Evolutionary conservation across 2,329 filamentous ascomycete species (phyloP).

Genomic region (Colletotrichum tofieldiae): DNA sequence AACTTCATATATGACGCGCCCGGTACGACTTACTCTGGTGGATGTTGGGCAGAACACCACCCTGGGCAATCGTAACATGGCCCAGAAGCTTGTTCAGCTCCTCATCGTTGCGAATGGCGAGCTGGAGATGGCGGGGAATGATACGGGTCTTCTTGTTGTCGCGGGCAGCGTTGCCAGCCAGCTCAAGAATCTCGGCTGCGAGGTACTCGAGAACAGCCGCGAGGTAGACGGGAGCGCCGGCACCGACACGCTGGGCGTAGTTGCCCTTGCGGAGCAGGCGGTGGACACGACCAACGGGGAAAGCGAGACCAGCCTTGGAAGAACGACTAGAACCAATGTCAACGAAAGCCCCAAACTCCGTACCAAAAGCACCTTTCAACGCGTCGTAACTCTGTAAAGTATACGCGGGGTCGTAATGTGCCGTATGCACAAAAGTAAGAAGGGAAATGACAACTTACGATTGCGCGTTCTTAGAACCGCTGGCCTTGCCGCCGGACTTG

Average conservation of each 20-base stretch:
- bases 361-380: slow-evolving; percentile 45
- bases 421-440: neutral
- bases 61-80: slow-evolving; percentile 96
- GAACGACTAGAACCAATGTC: slow-evolving; percentile 80
- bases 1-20: neutral
- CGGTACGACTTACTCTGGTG: slow-evolving; percentile 84
- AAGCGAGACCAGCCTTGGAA: slow-evolving; percentile 98
- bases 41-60: slow-evolving; percentile 97
- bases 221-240: slow-evolving; percentile 96
- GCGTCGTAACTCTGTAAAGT: slow-evolving; percentile 52
- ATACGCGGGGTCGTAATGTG: neutral
- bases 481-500: slow-evolving; percentile 99
- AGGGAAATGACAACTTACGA: slow-evolving; percentile 78
- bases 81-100: slow-evolving; percentile 99
- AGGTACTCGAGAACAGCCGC: slow-evolving; percentile 98
- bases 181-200: slow-evolving; percentile 97
- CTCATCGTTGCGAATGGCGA: slow-evolving; percentile 99
- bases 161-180: slow-evolving; percentile 97
- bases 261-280: slow-evolving; percentile 99
- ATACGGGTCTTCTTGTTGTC: slow-evolving; percentile 99
- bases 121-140: slow-evolving; percentile 98
- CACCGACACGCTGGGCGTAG: slow-evolving; percentile 99
- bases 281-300: slow-evolving; percentile 99
- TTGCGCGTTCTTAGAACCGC: slow-evolving; percentile 98
- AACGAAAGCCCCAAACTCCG: slow-evolving; percentile 47